These are phyloP conservation scores for Lachnellula arida DNA, from an alignment of 2,329 filamentous ascomycete genomes.

Conservation along the genomic window DNA sequence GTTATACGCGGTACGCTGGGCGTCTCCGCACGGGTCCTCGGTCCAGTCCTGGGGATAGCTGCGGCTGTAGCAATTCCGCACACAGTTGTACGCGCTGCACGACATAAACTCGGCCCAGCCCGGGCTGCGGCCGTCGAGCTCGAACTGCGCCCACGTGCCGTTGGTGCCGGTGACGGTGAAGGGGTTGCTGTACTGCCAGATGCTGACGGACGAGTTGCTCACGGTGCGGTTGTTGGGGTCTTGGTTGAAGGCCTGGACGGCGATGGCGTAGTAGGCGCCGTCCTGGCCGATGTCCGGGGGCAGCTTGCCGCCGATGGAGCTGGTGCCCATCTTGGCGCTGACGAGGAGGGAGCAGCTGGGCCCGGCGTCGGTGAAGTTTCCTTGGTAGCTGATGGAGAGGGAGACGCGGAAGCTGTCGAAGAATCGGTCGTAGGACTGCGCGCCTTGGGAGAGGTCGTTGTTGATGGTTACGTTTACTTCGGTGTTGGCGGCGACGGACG, in stretches of 20 bases:
- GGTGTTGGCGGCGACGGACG: no score
- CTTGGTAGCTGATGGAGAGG: neutral
- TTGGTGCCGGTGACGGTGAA: neutral
- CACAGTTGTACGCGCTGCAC: neutral
- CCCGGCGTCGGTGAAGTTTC: neutral
- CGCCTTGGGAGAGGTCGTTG: neutral
- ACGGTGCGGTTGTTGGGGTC: neutral
- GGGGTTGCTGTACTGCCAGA: neutral
- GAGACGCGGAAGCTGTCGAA: neutral
- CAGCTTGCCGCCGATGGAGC: neutral
- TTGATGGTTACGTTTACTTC: no score
- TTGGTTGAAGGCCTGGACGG: neutral
- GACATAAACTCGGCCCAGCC: neutral
- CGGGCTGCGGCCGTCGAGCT: neutral
- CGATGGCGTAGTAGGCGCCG: neutral
- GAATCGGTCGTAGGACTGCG: neutral
- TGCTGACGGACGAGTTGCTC: neutral
- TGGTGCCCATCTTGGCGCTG: neutral
- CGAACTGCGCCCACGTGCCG: neutral
- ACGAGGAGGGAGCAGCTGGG: neutral
- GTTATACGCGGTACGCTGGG: no score
- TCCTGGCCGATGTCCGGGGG: neutral
- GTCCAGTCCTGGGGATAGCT: neutral
- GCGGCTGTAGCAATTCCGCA: neutral
- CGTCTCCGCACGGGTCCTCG: no score